A percentile compares a stretch with the other conserved stretches of the same genome.
Evolutionary conservation across 139 green algal species (phyloP).

Genomic region (Coccomyxa sp.): DNA sequence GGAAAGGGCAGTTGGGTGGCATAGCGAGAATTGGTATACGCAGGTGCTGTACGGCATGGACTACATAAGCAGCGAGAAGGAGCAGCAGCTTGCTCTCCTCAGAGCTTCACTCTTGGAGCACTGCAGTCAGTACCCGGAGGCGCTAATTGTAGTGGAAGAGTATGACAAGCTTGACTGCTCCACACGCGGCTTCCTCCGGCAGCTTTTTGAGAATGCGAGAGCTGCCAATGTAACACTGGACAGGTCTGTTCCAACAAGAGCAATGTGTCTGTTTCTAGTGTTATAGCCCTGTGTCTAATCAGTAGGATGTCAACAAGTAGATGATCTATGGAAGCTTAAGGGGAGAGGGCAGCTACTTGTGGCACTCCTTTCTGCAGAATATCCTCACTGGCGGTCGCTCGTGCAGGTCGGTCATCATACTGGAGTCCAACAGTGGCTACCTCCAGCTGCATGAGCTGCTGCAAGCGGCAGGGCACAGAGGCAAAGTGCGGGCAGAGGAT

Average conservation of each 20-base stretch:
- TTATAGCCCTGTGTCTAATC: neutral
- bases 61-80: conserved; percentile 49
- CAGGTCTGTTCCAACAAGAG: conserved; percentile 17
- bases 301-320: neutral
- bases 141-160: conserved; percentile 90
- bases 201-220: conserved; percentile 65
- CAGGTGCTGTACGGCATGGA: conserved; percentile 86
- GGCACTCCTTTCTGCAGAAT: neutral
- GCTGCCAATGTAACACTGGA: conserved; percentile 50
- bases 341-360: too few species aligned
- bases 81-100: conserved; percentile 52
- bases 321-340: neutral
- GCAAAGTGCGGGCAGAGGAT: conserved; percentile 36
- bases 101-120: conserved; percentile 56
- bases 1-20: too few species aligned
- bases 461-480: conserved; percentile 28
- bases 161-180: conserved; percentile 92
- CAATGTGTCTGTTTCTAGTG: too few species aligned
- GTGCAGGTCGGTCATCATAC: conserved; percentile 68
- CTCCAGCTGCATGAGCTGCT: conserved; percentile 66
- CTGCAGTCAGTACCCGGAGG: conserved; percentile 42
- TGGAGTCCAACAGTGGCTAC: conserved; percentile 88
- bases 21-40: neutral
- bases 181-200: conserved; percentile 64
- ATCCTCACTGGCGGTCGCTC: neutral